phyloP scores from a whole-genome alignment of 192 early-diverging fungal species.

The Pilobolus umbonatus region DNA sequence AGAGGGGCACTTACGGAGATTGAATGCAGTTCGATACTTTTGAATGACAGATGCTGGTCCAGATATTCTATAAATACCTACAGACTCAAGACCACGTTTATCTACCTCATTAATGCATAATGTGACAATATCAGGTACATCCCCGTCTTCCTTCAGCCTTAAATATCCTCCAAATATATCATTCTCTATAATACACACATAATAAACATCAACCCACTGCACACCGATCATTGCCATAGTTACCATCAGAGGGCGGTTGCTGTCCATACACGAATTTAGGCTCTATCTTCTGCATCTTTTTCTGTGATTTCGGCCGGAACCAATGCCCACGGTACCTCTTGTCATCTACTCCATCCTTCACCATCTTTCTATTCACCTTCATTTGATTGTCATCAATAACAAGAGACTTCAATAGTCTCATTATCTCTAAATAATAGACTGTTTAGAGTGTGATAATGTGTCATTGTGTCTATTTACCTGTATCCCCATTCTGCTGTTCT shows the following conservation, averaged over 20 bases:
- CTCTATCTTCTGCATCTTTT: neutral
- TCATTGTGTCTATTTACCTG: neutral
- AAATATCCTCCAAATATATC: constrained; percentile 37
- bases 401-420: constrained; percentile 14
- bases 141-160: constrained; percentile 29
- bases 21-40: constrained; percentile 55
- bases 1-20: constrained; percentile 37
- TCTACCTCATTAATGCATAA: constrained; percentile 71
- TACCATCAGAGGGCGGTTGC: constrained; percentile 1
- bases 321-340: constrained; percentile 3
- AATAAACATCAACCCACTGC: neutral
- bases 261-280: constrained; percentile 1
- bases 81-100: constrained; percentile 57
- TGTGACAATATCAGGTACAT: constrained; percentile 58
- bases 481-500: constrained; percentile 19
- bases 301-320: constrained; percentile 5
- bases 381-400: constrained; percentile 20
- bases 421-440: constrained; percentile 8
- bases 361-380: constrained; percentile 30
- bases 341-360: neutral
- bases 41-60: constrained; percentile 64
- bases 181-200: constrained; percentile 3
- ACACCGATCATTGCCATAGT: neutral
- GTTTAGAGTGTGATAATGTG: neutral
- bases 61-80: constrained; percentile 73